These are phyloP conservation scores for Echinosphaeria canescens DNA, from an alignment of 2,329 filamentous ascomycete species.

Conservation along the genomic window DNA sequence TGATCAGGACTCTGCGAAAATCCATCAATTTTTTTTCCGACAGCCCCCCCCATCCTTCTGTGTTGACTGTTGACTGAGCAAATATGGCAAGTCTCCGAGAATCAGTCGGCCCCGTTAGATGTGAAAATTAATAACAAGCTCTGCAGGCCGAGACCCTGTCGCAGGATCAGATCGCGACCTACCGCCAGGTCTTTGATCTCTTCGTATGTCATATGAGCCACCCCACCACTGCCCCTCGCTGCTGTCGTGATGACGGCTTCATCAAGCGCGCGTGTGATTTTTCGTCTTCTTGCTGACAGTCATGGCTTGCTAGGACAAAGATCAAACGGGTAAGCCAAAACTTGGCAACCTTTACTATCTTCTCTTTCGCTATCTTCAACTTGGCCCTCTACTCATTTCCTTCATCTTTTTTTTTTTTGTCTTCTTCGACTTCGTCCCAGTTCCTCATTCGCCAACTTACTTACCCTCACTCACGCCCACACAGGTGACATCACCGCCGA, in stretches of 20 bases:
- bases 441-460: neutral
- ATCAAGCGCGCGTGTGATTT: neutral
- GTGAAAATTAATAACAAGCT: too few relatives aligned
- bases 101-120: too few relatives aligned
- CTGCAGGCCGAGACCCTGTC: neutral
- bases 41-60: too few relatives aligned
- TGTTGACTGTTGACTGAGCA: too few relatives aligned
- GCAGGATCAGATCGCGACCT: slow-evolving; percentile 6
- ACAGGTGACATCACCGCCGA: slow-evolving; percentile 40
- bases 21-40: too few relatives aligned
- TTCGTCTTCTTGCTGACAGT: neutral
- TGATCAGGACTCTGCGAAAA: too few relatives aligned
- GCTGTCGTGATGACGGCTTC: neutral
- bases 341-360: neutral
- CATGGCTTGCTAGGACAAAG: slow-evolving; percentile 23
- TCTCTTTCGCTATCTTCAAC: neutral
- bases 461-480: neutral
- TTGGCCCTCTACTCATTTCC: neutral
- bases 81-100: too few relatives aligned
- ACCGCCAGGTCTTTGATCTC: slow-evolving; percentile 7
- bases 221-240: neutral
- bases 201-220: slow-evolving; percentile 6
- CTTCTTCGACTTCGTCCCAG: neutral
- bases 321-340: slow-evolving; percentile 26
- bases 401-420: neutral